phyloP scores from a whole-genome alignment of 1,139 yeast species.

The Saccharomyces uvarum region DNA sequence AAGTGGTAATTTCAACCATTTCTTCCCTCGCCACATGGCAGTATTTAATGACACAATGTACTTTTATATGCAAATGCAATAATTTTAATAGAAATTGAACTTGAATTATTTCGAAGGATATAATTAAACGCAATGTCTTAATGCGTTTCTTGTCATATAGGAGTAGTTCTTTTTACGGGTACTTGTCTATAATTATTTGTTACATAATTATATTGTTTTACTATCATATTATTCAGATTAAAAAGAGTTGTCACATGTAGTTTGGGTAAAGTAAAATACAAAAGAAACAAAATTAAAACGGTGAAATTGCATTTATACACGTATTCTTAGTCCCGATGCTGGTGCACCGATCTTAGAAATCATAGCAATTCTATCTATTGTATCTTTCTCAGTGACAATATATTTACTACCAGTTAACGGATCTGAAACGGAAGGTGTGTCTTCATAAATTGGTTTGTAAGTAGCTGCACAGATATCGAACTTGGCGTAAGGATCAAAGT shows the following conservation, averaged over 20 bases:
- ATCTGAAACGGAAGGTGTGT: conserved; percentile 60
- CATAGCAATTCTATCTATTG: conserved; percentile 64
- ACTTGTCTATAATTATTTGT: neutral
- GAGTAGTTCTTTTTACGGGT: neutral
- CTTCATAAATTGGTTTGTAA: conserved; percentile 80
- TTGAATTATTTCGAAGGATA: neutral
- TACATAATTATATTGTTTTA: neutral
- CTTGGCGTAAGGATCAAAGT: conserved; percentile 86
- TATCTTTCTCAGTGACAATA: conserved; percentile 69
- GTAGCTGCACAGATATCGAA: conserved; percentile 86
- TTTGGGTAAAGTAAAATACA: neutral
- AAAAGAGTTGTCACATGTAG: neutral
- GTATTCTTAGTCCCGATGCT: conserved; percentile 77
- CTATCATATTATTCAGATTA: neutral
- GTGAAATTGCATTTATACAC: neutral
- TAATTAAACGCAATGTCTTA: too few relatives aligned
- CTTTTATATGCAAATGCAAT: neutral
- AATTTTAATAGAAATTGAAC: neutral
- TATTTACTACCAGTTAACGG: conserved; percentile 91
- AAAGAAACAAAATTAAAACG: neutral
- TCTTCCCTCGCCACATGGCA: neutral
- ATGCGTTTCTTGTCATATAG: neutral
- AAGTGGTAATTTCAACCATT: neutral
- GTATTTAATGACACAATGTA: neutral
- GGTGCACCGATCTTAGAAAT: conserved; percentile 85